These are phyloP conservation scores for Blepharisma undulans DNA, from an alignment of 169 alveolate genomes.

Conservation along the genomic window DNA sequence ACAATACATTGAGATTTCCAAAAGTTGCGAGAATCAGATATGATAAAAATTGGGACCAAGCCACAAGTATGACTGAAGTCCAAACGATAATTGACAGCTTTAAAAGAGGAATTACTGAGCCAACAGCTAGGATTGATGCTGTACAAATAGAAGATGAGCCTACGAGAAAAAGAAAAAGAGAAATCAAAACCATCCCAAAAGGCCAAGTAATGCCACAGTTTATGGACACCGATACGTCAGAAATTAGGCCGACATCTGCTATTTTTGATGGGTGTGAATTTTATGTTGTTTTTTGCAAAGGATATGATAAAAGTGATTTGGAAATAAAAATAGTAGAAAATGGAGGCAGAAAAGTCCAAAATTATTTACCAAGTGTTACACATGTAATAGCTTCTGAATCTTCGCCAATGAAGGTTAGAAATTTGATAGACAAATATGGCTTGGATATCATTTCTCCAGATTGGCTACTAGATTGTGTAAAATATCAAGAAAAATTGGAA, in stretches of 20 bases:
- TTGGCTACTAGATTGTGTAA: slow-evolving; percentile 75
- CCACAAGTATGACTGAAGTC: slow-evolving; percentile 59
- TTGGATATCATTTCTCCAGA: slow-evolving; percentile 60
- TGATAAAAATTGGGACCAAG: slow-evolving; percentile 76
- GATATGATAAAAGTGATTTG: slow-evolving; percentile 37
- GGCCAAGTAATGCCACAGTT: slow-evolving; percentile 55
- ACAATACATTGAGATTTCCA: slow-evolving; percentile 77
- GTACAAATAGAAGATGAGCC: slow-evolving; percentile 42
- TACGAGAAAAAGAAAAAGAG: slow-evolving; percentile 42
- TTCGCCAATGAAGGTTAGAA: slow-evolving; percentile 55
- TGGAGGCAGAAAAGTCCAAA: slow-evolving; percentile 80
- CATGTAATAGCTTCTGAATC: slow-evolving; percentile 63
- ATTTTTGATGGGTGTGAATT: slow-evolving; percentile 71
- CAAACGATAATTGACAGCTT: slow-evolving; percentile 9
- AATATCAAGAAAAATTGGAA: slow-evolving; percentile 50
- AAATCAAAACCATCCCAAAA: slow-evolving; percentile 55
- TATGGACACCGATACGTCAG: slow-evolving; percentile 71
- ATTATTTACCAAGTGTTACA: slow-evolving; percentile 58
- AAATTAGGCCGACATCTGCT: slow-evolving; percentile 55
- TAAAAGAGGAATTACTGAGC: slow-evolving; percentile 49
- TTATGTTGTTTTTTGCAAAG: slow-evolving; percentile 58
- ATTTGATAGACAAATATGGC: slow-evolving; percentile 54
- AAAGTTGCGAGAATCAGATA: slow-evolving; percentile 71
- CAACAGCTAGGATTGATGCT: slow-evolving; percentile 38
- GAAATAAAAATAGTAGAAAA: slow-evolving; percentile 73